Evolutionary conservation across 83 land plant genomes (phyloP), one percentile per base, ranked within the genome.

Genomic region (Picea mariana): DNA sequence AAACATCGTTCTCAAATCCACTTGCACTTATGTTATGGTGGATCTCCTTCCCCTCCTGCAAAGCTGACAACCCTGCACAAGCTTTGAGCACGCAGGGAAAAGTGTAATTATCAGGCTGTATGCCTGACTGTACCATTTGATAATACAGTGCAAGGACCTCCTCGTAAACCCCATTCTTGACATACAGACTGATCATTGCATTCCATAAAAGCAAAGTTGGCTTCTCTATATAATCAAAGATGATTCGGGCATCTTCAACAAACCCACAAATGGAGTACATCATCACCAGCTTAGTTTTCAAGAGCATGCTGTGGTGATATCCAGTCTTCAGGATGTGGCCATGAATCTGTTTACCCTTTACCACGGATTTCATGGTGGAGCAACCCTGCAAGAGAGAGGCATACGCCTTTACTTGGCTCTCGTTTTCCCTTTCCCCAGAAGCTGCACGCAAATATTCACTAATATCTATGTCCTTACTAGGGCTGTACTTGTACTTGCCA

Each of bases 181-280:
- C 64, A 80, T 76, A 86, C 3, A 80, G 84, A 55, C 79, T 85
- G 27, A 85, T 82, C 80, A 86, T 83, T 23, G 82, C 58, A 77
- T 86, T 86, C 78, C 79, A 69, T 1, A 80, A 27, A 67, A 58
- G 75, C 9, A 83, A 55, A 61, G 80, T 86, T 44, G 47, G 27
- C 12, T 42, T 12, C 0, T 66, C 40, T 4, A 66, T 42, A 4
- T 23, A 47, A 9, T 76, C 24, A 24, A 86, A 83, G 62, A 85
- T 15, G 2, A 73, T 18, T 7, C 23, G 17, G 12, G 86, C 86
- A 16, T 15, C 31, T 18, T 21, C 16, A 59, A 80, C 23, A 34
- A 31, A 9, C 1, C 82, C 85, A 31, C 80, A 85, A 21, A 5
- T 9, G 52, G 67, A 64, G 80, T 55, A 63, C 61, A 81, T 34